Evolutionary conservation across 176 grass and related monocot species (phyloP).

Genomic region (Avena sativa): DNA sequence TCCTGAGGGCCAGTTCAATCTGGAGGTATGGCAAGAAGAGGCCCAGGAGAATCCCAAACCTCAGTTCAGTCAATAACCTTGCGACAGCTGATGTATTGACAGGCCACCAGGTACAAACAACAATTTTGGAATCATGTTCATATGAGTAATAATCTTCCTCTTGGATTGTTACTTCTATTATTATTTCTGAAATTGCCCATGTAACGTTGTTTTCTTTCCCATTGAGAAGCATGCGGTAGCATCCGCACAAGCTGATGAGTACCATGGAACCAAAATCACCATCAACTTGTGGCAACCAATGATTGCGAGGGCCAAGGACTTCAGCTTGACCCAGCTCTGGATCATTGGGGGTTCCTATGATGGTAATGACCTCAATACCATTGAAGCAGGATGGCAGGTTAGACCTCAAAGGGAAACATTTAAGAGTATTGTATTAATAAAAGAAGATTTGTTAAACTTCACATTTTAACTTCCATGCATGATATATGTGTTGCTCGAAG

Average conservation of each 20-base stretch:
- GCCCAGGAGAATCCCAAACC: not conserved
- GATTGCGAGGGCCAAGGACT: not conserved
- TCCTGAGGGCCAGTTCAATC: not conserved
- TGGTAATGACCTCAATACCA: not conserved
- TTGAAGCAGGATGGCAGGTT: constrained; percentile 11
- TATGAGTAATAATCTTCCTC: not conserved
- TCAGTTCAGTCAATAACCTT: not conserved
- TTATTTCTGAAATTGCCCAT: not conserved
- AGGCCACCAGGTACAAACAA: not conserved
- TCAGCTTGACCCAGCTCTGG: constrained; percentile 2
- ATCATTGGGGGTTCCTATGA: not conserved
- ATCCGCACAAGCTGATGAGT: not conserved
- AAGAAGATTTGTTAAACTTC: not conserved
- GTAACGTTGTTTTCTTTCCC: not conserved
- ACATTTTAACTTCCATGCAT: not conserved
- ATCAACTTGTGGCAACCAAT: constrained; percentile 6
- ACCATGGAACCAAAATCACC: not conserved
- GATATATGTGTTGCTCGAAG: not conserved
- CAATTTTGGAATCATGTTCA: not conserved
- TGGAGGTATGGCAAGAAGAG: not conserved
- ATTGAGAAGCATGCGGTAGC: not conserved
- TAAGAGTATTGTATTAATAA: not conserved
- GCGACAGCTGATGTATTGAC: not conserved
- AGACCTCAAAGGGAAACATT: not conserved
- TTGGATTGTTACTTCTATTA: not conserved